Evolutionary conservation across 192 early-diverging fungal genomes (phyloP), one percentile per base, ranked within the genome.

Genomic region (Gaertneriomyces semiglobifer): DNA sequence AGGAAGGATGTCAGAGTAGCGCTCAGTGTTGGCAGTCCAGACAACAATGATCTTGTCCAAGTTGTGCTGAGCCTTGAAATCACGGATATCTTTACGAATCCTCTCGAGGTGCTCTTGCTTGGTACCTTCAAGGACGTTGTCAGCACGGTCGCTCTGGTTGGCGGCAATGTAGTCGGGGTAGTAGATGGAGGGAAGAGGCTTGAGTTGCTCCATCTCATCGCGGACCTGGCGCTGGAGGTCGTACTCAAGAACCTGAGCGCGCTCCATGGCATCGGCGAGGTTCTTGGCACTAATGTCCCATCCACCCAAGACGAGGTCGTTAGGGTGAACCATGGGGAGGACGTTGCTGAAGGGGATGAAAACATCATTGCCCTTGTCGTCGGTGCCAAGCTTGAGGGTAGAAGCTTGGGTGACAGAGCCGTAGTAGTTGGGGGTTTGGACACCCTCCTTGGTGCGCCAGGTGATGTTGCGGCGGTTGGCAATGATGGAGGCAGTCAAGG

Each of bases 21-120:
- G 89, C 83, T 99, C 96, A 40, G 96, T 99, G 86, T 97, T 99
- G 79, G 96, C 96, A 38, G 96, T 95, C 96, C 96, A 99, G 74
- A 99, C 83, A 16, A 99, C 90, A 63, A 99, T 88, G 56, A 99
- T 88, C 80, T 88, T 89, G 76, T 99, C 95, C 25, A 99, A 83
- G 16, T 77, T 63, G 80, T 99, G 91, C 69, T 77, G 67, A 62
- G 79, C 79, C 89, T 97, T 96, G 80, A 98, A 98, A 61, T 93
- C 87, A 70, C 74, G 90, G 69, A 99, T 99, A 73, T 99, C 93
- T 72, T 86, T 84, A 75, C 94, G 90, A 75, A 99, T 89, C 50
- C 92, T 83, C 52, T 97, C 96, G 41, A 96, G 77, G 71, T 99
- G 94, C 60, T 86, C 93, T 68, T 88, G 86, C 88, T 96, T 97